Base-by-base conservation (phyloP, 2,329 filamentous ascomycete genomes). In the Albophoma yamanashiensis region DNA sequence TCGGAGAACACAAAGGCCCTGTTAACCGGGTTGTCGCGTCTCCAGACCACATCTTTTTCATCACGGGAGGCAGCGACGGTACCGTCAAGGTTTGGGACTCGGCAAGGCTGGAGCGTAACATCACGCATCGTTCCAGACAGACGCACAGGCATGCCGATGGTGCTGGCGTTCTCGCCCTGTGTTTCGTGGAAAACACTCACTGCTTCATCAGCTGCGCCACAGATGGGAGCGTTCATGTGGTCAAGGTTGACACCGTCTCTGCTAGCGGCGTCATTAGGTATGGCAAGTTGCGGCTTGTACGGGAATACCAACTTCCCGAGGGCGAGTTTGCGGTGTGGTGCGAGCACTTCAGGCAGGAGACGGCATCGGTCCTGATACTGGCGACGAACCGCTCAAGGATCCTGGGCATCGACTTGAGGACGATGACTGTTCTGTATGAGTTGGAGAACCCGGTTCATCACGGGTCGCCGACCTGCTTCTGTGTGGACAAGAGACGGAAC, bases 41-140 rank as follows among this genome's bases (percentile, higher is more conserved):
- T 1, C 91, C 93, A 0, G 94, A 99, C 69, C 93, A 99, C 71
- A 78, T 87, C 5, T 99, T 99, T 75, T 99, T 99, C 73, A 82
- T 97, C 60, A 97, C 94, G 0, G 93, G 87, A 8, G 93, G 92
- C 12, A 91, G 96, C 68, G 94, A 99, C 73, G 91, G 94, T 3
- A 86, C 84, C 8, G 90, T 97, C 60, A 96, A 91, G 69, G 82
- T 99, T 6, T 99, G 94, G 94, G 94, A 99, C 74, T 89, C 91
- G 34, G 87, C 86, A 34, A 84, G 94, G 31, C 80, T 99, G 8
- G 94, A 99, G 74, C 88, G 92, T 53, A 97, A 97, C 70, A 85
- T 97, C 57, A 89, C 90, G 0, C 89, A 96, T 67, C 85, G 92
- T 52, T 92, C 94, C 36, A 83, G 93, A 27, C 90, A 95, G 69